Percentiles rank a stretch among this genome's conserved stretches.
phyloP scores from a whole-genome alignment of 1,284 basidiomycete genomes.

The Puccinia brachypodii region DNA sequence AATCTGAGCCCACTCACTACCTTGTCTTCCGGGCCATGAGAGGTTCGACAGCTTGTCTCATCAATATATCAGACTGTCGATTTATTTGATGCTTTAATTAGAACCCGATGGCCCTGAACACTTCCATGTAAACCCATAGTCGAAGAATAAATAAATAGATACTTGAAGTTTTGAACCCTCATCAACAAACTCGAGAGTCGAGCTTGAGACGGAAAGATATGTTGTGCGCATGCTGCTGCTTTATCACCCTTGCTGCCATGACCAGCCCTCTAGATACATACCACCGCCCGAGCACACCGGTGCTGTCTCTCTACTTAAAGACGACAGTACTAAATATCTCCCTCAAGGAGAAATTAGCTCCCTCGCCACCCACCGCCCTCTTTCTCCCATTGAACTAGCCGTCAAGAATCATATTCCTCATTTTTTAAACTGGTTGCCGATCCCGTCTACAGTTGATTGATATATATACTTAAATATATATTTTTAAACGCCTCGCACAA shows the following conservation, averaged over 20 bases:
- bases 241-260: slow-evolving; percentile 7
- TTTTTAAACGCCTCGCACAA: slow-evolving; percentile 13
- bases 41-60: slow-evolving; percentile 9
- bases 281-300: slow-evolving; percentile 13
- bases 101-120: slow-evolving; percentile 6
- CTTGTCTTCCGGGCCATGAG: neutral
- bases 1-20: neutral
- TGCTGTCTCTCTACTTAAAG: slow-evolving; percentile 25
- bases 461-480: too few species aligned
- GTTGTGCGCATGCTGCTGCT: neutral
- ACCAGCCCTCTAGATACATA: neutral
- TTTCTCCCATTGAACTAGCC: neutral
- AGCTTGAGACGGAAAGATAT: slow-evolving; percentile 28
- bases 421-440: slow-evolving; percentile 4
- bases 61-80: slow-evolving; percentile 24
- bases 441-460: neutral
- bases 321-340: neutral
- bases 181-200: slow-evolving; percentile 32
- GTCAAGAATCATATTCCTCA: slow-evolving; percentile 18
- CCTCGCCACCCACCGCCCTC: neutral
- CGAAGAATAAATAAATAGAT: too few species aligned
- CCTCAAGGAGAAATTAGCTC: neutral
- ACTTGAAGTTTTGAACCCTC: slow-evolving; percentile 27
- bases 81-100: slow-evolving; percentile 26
- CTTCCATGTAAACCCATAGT: slow-evolving; percentile 13